Conservation (phyloP, 2,329 filamentous ascomycete species). For the Cercospora sp. region DNA sequence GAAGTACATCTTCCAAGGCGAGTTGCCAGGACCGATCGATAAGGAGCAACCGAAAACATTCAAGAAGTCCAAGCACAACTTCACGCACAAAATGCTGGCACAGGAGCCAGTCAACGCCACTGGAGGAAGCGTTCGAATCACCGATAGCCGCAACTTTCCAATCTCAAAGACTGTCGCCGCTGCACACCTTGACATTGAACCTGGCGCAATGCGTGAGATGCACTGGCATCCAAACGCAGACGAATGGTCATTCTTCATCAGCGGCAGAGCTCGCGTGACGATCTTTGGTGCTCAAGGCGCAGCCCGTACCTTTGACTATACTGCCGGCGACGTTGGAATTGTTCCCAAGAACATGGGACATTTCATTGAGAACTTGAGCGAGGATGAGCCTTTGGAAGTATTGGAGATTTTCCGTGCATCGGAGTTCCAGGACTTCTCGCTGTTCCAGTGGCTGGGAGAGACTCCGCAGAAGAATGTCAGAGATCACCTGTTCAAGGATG, state of each 20-base stretch:
- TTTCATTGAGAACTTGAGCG: conserved; percentile 75
- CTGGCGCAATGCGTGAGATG: conserved; percentile 73
- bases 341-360: conserved; percentile 76
- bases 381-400: conserved; percentile 73
- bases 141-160: conserved; percentile 74
- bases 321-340: conserved; percentile 73
- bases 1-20: conserved; percentile 75
- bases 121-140: conserved; percentile 71
- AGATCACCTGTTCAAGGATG: conserved; percentile 65
- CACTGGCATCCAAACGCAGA: conserved; percentile 81
- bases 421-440: conserved; percentile 69
- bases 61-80: conserved; percentile 66
- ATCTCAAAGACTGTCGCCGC: conserved; percentile 72
- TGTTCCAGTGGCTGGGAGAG: conserved; percentile 75
- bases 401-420: conserved; percentile 68
- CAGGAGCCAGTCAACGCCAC: conserved; percentile 66
- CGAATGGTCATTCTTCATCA: conserved; percentile 79
- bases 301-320: conserved; percentile 74
- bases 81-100: conserved; percentile 70
- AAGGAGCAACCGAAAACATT: conserved; percentile 65
- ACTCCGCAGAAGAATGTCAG: conserved; percentile 59
- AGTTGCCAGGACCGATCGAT: conserved; percentile 62
- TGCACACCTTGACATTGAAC: conserved; percentile 69
- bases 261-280: conserved; percentile 69
- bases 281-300: conserved; percentile 69